These are phyloP conservation scores for Auricularia auricula-judae DNA, from an alignment of 768 basidiomycete species.

Conservation along the genomic window DNA sequence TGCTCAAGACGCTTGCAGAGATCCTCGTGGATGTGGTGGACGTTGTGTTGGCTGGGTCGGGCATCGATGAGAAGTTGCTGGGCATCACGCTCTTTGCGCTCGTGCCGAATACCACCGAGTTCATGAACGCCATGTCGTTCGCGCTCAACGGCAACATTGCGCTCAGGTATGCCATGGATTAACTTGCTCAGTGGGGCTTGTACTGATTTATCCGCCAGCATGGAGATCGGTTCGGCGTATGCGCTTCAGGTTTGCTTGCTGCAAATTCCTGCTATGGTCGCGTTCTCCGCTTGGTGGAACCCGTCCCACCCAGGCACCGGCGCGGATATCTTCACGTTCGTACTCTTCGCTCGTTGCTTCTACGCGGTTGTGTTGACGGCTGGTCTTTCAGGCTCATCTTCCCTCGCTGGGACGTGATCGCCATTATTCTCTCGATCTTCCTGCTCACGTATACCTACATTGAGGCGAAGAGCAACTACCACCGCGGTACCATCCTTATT, in stretches of 20 bases:
- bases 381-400: slow-evolving; percentile 67
- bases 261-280: slow-evolving; percentile 98
- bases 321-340: slow-evolving; percentile 89
- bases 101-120: slow-evolving; percentile 97
- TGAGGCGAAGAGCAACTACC: slow-evolving; percentile 97
- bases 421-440: slow-evolving; percentile 92
- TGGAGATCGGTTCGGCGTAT: slow-evolving; percentile 99
- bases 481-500: slow-evolving; percentile 90
- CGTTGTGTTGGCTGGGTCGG: slow-evolving; percentile 78
- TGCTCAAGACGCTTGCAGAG: slow-evolving; percentile 36
- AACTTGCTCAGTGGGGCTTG: no score
- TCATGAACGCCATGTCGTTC: slow-evolving; percentile 99
- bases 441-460: slow-evolving; percentile 97
- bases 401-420: slow-evolving; percentile 96
- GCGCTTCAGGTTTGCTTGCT: slow-evolving; percentile 95
- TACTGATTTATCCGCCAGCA: slow-evolving; percentile 36
- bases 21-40: slow-evolving; percentile 93
- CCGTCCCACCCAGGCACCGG: slow-evolving; percentile 77
- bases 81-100: slow-evolving; percentile 94
- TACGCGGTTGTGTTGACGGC: not conserved
- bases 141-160: slow-evolving; percentile 96
- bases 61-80: slow-evolving; percentile 95
- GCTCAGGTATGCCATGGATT: slow-evolving; percentile 49
- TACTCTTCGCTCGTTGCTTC: slow-evolving; percentile 8
- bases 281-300: slow-evolving; percentile 92